A percentile compares a stretch with the other conserved stretches of the same genome.
Evolutionary conservation across 805 yeast species (phyloP).

Genomic region (Candida khao-thaluensis): DNA sequence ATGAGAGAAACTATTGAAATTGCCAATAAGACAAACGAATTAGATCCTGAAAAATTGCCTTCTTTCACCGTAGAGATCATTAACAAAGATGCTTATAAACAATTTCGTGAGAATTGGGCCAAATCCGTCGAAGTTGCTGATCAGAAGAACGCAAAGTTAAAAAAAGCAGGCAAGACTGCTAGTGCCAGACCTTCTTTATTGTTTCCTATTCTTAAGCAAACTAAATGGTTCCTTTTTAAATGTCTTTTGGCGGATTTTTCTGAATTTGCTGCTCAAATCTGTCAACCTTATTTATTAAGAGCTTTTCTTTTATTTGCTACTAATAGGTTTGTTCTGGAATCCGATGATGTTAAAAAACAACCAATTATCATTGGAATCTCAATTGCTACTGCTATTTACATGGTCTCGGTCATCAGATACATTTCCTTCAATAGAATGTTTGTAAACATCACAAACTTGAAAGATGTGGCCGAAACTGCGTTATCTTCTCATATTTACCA

Average conservation of each 20-base stretch:
- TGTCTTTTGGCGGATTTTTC: slow-evolving; percentile 11
- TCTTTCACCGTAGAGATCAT: slow-evolving; percentile 24
- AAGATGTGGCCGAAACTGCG: slow-evolving; percentile 19
- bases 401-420: slow-evolving; percentile 23
- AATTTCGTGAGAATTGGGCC: slow-evolving; percentile 25
- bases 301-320: slow-evolving; percentile 16
- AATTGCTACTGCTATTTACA: slow-evolving; percentile 26
- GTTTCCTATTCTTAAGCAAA: slow-evolving; percentile 4
- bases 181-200: slow-evolving; percentile 14
- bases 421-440: slow-evolving; percentile 24
- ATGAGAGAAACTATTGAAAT: slow-evolving; percentile 8
- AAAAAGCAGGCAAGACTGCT: slow-evolving; percentile 17
- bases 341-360: slow-evolving; percentile 9
- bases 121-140: slow-evolving; percentile 16
- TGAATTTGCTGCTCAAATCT: slow-evolving; percentile 15
- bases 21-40: slow-evolving; percentile 10
- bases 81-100: slow-evolving; percentile 18
- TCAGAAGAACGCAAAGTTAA: slow-evolving; percentile 10
- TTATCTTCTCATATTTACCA: slow-evolving; percentile 26
- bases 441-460: slow-evolving; percentile 15
- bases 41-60: slow-evolving; percentile 61
- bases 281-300: slow-evolving; percentile 16
- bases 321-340: slow-evolving; percentile 7
- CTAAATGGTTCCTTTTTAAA: slow-evolving; percentile 6
- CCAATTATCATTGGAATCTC: slow-evolving; percentile 28